These are phyloP conservation scores for Triticum turgidum DNA, from an alignment of 176 grass and related monocot species.

Conservation along the genomic window DNA sequence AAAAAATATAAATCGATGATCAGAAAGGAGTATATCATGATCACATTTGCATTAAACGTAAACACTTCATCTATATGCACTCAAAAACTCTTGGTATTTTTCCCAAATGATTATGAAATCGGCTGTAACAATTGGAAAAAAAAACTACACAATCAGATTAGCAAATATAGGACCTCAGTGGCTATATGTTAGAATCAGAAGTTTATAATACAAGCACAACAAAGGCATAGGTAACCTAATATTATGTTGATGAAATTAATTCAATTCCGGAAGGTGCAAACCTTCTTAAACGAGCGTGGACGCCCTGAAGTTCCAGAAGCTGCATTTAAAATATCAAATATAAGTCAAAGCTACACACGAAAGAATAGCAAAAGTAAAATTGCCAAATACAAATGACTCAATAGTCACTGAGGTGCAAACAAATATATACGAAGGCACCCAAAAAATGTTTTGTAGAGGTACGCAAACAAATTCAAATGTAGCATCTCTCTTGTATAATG, in stretches of 20 bases:
- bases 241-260: not conserved
- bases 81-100: not conserved
- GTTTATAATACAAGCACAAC: not conserved
- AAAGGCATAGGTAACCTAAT: not conserved
- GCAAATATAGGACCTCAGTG: not conserved
- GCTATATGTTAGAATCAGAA: not conserved
- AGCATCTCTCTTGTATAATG: conserved; percentile 16
- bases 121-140: not conserved
- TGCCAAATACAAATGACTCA: not conserved
- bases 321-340: conserved; percentile 47
- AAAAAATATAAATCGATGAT: conserved; percentile 23
- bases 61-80: not conserved
- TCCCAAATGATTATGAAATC: not conserved
- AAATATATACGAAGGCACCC: not conserved
- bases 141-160: not conserved
- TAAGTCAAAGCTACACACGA: not conserved
- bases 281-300: conserved; percentile 82
- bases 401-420: not conserved
- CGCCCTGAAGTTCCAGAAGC: conserved; percentile 80
- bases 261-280: conserved; percentile 5
- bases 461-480: conserved; percentile 10
- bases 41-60: not conserved
- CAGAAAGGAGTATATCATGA: conserved; percentile 9
- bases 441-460: not conserved
- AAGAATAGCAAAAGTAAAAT: not conserved